phyloP scores from a whole-genome alignment of 2,329 filamentous ascomycete species.

The Ceratocystis harringtonii region DNA sequence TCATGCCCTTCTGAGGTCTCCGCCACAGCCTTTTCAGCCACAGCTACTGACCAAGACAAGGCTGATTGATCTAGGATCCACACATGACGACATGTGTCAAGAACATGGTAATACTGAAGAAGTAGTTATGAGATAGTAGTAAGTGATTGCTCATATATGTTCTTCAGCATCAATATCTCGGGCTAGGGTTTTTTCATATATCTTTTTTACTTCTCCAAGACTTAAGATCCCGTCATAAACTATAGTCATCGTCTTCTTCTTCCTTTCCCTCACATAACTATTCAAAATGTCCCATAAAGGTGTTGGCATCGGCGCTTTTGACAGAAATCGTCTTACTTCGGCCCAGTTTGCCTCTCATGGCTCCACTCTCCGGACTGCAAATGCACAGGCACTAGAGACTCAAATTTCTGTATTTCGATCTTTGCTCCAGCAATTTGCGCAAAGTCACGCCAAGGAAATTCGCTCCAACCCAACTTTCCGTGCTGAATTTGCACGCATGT shows the following conservation, averaged over 20 bases:
- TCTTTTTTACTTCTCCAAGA: background rate
- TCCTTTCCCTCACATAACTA: background rate
- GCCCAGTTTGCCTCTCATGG: slow-evolving; percentile 88
- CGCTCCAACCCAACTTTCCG: slow-evolving; percentile 90
- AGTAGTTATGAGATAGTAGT: background rate
- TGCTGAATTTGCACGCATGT: slow-evolving; percentile 97
- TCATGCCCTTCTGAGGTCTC: slow-evolving; percentile 8
- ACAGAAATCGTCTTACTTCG: slow-evolving; percentile 67
- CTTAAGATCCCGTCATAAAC: background rate
- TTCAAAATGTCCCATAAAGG: slow-evolving; percentile 55
- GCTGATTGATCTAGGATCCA: background rate
- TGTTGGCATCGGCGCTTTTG: slow-evolving; percentile 81
- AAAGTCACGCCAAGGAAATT: slow-evolving; percentile 90
- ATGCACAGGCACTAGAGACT: slow-evolving; percentile 73
- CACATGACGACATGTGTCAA: slow-evolving; percentile 12
- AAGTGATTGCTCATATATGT: background rate
- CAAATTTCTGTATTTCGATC: slow-evolving; percentile 95
- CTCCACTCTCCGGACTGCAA: slow-evolving; percentile 66
- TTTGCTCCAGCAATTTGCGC: slow-evolving; percentile 83
- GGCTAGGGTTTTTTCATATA: too few relatives aligned
- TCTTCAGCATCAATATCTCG: background rate
- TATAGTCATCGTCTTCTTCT: background rate
- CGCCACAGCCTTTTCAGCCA: slow-evolving; percentile 14
- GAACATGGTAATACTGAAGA: background rate
- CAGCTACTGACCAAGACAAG: slow-evolving; percentile 1